phyloP scores from a whole-genome alignment of 345 rosid species.

The Capsella bursapastoris region DNA sequence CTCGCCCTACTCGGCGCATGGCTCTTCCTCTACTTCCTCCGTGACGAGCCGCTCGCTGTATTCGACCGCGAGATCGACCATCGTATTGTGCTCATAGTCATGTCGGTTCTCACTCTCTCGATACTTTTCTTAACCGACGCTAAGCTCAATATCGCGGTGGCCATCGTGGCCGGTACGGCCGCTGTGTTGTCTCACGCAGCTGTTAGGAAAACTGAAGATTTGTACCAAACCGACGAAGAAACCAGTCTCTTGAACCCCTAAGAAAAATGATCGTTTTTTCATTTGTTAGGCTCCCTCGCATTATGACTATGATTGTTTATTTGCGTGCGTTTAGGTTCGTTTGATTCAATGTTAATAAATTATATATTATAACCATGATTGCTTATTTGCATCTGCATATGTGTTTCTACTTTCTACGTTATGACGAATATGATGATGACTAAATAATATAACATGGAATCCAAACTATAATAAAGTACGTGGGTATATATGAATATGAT shows the following conservation, averaged over 20 bases:
- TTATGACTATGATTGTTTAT: conserved; percentile 2
- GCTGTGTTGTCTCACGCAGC: conserved; percentile 61
- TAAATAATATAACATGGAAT: neutral
- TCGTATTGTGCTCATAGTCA: conserved; percentile 54
- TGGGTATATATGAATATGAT: too few relatives aligned
- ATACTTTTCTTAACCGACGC: conserved; percentile 71
- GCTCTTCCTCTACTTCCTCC: conserved; percentile 80
- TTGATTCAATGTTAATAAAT: conserved; percentile 1
- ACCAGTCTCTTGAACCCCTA: conserved; percentile 44
- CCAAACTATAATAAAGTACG: neutral
- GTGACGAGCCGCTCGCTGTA: conserved; percentile 72
- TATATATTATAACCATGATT: conserved; percentile 1
- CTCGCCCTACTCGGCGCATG: conserved; percentile 64
- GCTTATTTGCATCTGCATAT: neutral
- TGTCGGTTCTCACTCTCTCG: conserved; percentile 62
- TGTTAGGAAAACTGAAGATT: conserved; percentile 71
- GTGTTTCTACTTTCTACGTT: neutral
- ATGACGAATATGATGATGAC: neutral
- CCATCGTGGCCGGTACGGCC: conserved; percentile 58
- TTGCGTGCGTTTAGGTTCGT: neutral
- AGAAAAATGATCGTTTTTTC: neutral
- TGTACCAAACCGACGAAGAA: conserved; percentile 57
- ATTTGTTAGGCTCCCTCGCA: neutral
- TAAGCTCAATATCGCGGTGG: conserved; percentile 60
- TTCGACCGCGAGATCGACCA: conserved; percentile 66